Evolutionary conservation across 2,329 filamentous ascomycete species (phyloP).

Genomic region (Akanthomyces muscarius): DNA sequence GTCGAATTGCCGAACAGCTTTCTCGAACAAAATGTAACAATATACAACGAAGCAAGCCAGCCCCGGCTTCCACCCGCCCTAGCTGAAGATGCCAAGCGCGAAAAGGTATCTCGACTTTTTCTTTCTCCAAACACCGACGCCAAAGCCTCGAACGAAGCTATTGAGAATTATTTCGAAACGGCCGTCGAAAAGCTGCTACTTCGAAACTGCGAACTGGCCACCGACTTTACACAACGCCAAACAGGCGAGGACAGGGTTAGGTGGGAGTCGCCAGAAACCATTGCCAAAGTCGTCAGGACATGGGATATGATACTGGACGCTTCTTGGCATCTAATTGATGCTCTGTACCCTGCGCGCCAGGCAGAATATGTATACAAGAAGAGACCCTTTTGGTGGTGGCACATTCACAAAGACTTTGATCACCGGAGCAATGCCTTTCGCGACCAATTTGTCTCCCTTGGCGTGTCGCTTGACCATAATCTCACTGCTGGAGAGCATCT

Average conservation of each 20-base stretch:
- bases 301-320: slow-evolving; percentile 37
- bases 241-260: slow-evolving; percentile 7
- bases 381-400: slow-evolving; percentile 40
- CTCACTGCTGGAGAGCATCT: slow-evolving; percentile 30
- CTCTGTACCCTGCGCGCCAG: slow-evolving; percentile 32
- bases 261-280: slow-evolving; percentile 18
- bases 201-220: slow-evolving; percentile 21
- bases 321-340: slow-evolving; percentile 33
- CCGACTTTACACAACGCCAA: slow-evolving; percentile 18
- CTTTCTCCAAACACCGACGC: slow-evolving; percentile 24
- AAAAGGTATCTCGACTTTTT: slow-evolving; percentile 30
- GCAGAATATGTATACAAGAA: slow-evolving; percentile 32
- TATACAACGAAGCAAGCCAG: slow-evolving; percentile 16
- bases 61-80: slow-evolving; percentile 31
- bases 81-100: slow-evolving; percentile 29
- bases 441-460: slow-evolving; percentile 28
- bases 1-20: slow-evolving; percentile 14
- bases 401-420: slow-evolving; percentile 35
- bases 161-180: slow-evolving; percentile 32
- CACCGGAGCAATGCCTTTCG: slow-evolving; percentile 27
- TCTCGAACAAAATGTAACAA: slow-evolving; percentile 13
- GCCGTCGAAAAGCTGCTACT: slow-evolving; percentile 24
- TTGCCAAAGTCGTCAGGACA: slow-evolving; percentile 23
- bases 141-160: slow-evolving; percentile 24
- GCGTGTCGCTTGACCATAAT: slow-evolving; percentile 26